Conservation (phyloP, 2,329 filamentous ascomycete species). For the Ascochyta viciae-villosae region DNA sequence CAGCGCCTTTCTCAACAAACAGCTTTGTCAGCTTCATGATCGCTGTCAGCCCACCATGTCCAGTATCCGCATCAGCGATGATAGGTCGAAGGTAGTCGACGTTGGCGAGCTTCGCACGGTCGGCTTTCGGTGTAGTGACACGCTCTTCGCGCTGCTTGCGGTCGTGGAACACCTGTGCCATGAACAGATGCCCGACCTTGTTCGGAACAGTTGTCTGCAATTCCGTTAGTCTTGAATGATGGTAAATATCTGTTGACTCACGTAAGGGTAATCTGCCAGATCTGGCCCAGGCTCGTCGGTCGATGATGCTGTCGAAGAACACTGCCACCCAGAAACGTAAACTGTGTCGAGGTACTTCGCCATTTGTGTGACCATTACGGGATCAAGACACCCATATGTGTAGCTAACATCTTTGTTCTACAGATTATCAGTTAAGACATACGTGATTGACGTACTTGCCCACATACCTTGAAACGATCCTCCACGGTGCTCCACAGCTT, state of each 20-base stretch:
- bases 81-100: conserved; percentile 95
- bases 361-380: conserved; percentile 99
- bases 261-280: conserved; percentile 89
- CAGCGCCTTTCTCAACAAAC: conserved; percentile 94
- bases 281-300: conserved; percentile 97
- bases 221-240: conserved; percentile 16
- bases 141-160: conserved; percentile 98
- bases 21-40: conserved; percentile 99
- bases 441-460: conserved; percentile 5
- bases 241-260: conserved; percentile 22
- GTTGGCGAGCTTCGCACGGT: conserved; percentile 77
- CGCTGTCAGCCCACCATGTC: conserved; percentile 95
- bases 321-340: conserved; percentile 99
- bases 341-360: conserved; percentile 98
- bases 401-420: conserved; percentile 85
- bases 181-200: conserved; percentile 97
- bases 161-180: conserved; percentile 99
- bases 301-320: conserved; percentile 91
- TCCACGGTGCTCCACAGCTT: conserved; percentile 95
- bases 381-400: conserved; percentile 97
- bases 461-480: conserved; percentile 76
- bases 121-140: conserved; percentile 73
- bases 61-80: conserved; percentile 95
- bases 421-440: conserved; percentile 7
- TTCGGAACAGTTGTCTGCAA: conserved; percentile 91